Percentiles rank a stretch among this genome's conserved stretches.
Conservation (phyloP, 495 filamentous ascomycete species). For the Emericellopsis terricola region DNA sequence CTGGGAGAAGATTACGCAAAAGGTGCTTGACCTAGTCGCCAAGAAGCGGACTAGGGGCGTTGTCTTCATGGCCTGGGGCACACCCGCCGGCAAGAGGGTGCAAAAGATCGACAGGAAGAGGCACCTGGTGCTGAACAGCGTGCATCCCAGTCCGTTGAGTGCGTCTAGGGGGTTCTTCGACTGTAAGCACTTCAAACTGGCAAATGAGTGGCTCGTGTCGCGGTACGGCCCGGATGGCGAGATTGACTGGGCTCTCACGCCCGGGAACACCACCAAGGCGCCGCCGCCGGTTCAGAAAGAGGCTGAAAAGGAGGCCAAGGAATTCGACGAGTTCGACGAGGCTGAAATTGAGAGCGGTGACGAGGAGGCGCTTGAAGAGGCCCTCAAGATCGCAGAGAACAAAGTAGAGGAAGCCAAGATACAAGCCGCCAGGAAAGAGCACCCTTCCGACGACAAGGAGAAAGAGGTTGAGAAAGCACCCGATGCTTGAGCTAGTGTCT, state of each 20-base stretch:
- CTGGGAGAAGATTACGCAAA: conserved; percentile 88
- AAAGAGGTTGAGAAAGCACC: too few relatives aligned
- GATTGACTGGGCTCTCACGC: conserved; percentile 73
- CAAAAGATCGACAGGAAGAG: conserved; percentile 45
- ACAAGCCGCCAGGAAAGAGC: too few relatives aligned
- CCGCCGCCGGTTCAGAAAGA: conserved; percentile 5
- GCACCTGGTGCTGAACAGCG: conserved; percentile 66
- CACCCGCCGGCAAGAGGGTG: conserved; percentile 57
- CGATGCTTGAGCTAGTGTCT: too few relatives aligned
- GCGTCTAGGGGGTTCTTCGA: conserved; percentile 67
- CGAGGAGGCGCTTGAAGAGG: conserved; percentile 7
- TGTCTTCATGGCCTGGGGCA: conserved; percentile 90
- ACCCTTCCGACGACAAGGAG: too few relatives aligned
- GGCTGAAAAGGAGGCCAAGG: conserved; percentile 4
- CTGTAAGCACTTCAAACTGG: conserved; percentile 71
- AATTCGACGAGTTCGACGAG: conserved; percentile 4
- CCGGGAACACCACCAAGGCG: conserved; percentile 9
- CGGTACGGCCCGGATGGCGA: conserved; percentile 60
- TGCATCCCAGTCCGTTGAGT: conserved; percentile 83
- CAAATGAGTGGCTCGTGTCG: conserved; percentile 72
- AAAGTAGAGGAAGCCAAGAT: conserved; percentile 3
- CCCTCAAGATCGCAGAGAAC: conserved; percentile 1
- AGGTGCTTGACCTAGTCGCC: conserved; percentile 71
- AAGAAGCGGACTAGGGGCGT: conserved; percentile 58
- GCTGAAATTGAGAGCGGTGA: conserved; percentile 6